Percentiles rank a stretch among this genome's conserved stretches.
phyloP scores from a whole-genome alignment of 768 basidiomycete species.

The Lyophyllum atratum region DNA sequence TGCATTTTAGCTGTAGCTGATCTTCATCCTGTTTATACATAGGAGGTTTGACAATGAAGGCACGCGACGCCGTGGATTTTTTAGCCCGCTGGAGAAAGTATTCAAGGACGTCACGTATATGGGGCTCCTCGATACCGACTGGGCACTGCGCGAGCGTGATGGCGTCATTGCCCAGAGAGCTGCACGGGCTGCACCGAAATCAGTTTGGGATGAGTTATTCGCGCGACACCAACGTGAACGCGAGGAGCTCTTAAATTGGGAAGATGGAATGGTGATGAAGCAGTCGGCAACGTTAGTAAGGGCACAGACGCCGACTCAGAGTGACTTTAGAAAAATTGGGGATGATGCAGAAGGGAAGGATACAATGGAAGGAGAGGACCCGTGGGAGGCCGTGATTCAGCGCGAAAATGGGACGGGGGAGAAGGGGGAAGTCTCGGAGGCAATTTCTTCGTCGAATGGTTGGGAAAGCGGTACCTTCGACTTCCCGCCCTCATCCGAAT shows the following conservation, averaged over 20 bases:
- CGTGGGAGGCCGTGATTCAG: neutral
- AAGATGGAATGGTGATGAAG: conserved; percentile 27
- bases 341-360: neutral
- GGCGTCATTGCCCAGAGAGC: conserved; percentile 1
- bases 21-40: neutral
- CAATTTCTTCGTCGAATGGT: neutral
- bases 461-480: neutral
- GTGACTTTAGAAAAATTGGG: neutral
- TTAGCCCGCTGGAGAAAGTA: conserved; percentile 38
- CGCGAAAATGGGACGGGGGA: neutral
- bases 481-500: conserved; percentile 1
- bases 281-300: neutral
- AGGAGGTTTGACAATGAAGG: conserved; percentile 70
- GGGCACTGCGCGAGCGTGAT: conserved; percentile 36
- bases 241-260: conserved; percentile 56
- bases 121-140: conserved; percentile 64
- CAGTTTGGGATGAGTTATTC: conserved; percentile 66
- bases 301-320: conserved; percentile 11
- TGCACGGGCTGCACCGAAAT: conserved; percentile 33
- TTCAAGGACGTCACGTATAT: conserved; percentile 67
- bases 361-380: neutral
- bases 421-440: neutral
- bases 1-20: neutral
- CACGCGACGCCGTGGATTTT: conserved; percentile 55
- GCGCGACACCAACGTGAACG: conserved; percentile 57